A percentile compares a stretch with the other conserved stretches of the same genome.
Evolutionary conservation across 2,329 filamentous ascomycete species (phyloP).

Genomic region (Bisporella sp.): DNA sequence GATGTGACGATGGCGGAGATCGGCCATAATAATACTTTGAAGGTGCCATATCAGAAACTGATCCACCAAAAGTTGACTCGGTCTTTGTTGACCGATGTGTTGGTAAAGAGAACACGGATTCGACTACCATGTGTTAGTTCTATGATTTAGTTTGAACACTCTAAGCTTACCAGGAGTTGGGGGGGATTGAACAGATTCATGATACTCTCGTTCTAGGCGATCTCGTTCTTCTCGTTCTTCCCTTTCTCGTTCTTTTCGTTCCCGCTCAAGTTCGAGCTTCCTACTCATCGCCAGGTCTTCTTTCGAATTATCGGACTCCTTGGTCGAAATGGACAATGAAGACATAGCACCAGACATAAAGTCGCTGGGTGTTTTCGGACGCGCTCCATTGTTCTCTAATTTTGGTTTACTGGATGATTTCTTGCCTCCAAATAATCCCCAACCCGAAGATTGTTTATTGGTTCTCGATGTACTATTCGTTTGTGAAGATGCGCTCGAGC

Average conservation of each 20-base stretch:
- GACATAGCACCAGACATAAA: too few relatives aligned
- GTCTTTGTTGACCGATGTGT: slow-evolving; percentile 31
- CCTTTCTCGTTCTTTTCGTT: neutral
- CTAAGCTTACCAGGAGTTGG: slow-evolving; percentile 17
- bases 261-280: neutral
- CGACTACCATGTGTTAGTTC: slow-evolving; percentile 20
- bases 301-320: too few relatives aligned
- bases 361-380: too few relatives aligned
- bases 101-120: slow-evolving; percentile 40
- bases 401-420: neutral
- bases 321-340: too few relatives aligned
- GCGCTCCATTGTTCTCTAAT: too few relatives aligned
- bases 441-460: neutral
- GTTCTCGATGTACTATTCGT: slow-evolving; percentile 6
- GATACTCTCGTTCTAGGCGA: slow-evolving; percentile 4
- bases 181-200: slow-evolving; percentile 9
- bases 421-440: neutral
- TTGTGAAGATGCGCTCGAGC: neutral
- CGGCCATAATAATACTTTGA: slow-evolving; percentile 25
- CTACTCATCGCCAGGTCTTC: neutral
- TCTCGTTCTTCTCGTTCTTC: neutral
- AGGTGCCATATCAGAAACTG: slow-evolving; percentile 22
- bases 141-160: slow-evolving; percentile 8
- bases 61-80: slow-evolving; percentile 27
- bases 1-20: too few relatives aligned